These are phyloP conservation scores for Candida gorgasii DNA, from an alignment of 805 yeast species.

Conservation along the genomic window DNA sequence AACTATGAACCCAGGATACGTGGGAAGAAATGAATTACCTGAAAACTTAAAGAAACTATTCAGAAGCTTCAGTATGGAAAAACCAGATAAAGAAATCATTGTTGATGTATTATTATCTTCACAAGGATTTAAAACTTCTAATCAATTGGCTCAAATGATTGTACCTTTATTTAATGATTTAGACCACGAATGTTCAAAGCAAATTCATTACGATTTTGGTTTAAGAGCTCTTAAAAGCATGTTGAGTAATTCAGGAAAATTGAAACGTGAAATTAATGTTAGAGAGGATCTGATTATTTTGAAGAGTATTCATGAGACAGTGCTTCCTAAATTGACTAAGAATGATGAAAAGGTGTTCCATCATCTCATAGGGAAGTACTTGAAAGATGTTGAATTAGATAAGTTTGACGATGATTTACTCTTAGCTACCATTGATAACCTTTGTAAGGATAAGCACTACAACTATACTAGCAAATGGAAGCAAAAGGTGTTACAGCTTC, in stretches of 20 bases:
- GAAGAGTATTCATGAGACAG: slow-evolving; percentile 57
- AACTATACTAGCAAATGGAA: slow-evolving; percentile 5
- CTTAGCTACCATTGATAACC: slow-evolving; percentile 3
- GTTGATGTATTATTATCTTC: slow-evolving; percentile 71
- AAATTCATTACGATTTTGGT: slow-evolving; percentile 88
- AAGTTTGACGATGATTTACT: slow-evolving; percentile 27
- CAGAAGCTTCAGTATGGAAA: slow-evolving; percentile 69
- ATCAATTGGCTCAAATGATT: slow-evolving; percentile 44
- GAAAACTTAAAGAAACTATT: slow-evolving; percentile 82
- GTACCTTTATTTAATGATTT: slow-evolving; percentile 57
- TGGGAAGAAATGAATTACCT: slow-evolving; percentile 80
- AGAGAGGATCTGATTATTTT: slow-evolving; percentile 32
- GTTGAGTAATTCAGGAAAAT: slow-evolving; percentile 56
- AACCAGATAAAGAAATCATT: slow-evolving; percentile 69
- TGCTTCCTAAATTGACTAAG: slow-evolving; percentile 65
- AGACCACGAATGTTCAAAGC: slow-evolving; percentile 44
- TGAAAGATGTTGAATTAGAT: slow-evolving; percentile 20
- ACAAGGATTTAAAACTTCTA: slow-evolving; percentile 62
- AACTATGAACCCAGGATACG: slow-evolving; percentile 88
- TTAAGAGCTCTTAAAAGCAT: slow-evolving; percentile 75
- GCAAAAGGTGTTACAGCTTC: slow-evolving; percentile 47
- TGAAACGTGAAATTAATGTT: slow-evolving; percentile 22
- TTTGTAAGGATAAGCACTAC: slow-evolving; percentile 4
- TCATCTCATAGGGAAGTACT: slow-evolving; percentile 21
- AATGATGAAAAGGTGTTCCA: slow-evolving; percentile 50